Conservation (phyloP, 2,329 filamentous ascomycete species). For the Tolypocladium ovalisporum region DNA sequence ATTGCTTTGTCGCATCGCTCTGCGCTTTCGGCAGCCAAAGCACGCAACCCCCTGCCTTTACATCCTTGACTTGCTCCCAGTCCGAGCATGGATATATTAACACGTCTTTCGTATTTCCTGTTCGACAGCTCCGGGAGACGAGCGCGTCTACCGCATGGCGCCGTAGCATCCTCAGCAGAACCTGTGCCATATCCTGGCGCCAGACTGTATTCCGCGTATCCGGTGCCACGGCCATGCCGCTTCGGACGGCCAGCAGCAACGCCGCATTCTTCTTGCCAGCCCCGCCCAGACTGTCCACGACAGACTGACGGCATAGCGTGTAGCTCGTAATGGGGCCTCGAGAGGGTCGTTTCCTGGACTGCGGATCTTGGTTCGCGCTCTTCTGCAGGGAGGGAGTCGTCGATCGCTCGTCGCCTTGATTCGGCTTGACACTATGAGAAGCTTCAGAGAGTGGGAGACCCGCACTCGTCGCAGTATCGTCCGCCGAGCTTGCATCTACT, state of each 20-base stretch:
- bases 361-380: not conserved
- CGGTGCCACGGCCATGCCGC: constrained; percentile 14
- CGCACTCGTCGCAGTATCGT: not conserved
- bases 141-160: constrained; percentile 35
- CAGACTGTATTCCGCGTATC: constrained; percentile 10
- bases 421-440: not conserved
- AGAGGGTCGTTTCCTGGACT: constrained; percentile 1
- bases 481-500: too few relatives aligned
- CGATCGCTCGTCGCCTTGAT: not conserved
- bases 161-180: constrained; percentile 40
- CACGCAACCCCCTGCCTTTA: constrained; percentile 32
- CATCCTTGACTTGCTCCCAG: constrained; percentile 32
- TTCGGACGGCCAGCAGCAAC: constrained; percentile 10
- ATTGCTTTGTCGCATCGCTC: constrained; percentile 17
- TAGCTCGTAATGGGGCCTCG: constrained; percentile 15
- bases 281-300: constrained; percentile 15
- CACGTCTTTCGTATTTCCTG: constrained; percentile 20
- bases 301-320: constrained; percentile 15
- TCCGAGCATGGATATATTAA: constrained; percentile 26
- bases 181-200: constrained; percentile 43
- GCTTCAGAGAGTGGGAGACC: not conserved
- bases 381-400: not conserved
- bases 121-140: constrained; percentile 9
- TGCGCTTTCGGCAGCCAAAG: constrained; percentile 26
- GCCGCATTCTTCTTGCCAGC: constrained; percentile 6